Conservation (phyloP, 225 moss, liverwort and hornwort genomes). For the Pseudoscleropodium purum region DNA sequence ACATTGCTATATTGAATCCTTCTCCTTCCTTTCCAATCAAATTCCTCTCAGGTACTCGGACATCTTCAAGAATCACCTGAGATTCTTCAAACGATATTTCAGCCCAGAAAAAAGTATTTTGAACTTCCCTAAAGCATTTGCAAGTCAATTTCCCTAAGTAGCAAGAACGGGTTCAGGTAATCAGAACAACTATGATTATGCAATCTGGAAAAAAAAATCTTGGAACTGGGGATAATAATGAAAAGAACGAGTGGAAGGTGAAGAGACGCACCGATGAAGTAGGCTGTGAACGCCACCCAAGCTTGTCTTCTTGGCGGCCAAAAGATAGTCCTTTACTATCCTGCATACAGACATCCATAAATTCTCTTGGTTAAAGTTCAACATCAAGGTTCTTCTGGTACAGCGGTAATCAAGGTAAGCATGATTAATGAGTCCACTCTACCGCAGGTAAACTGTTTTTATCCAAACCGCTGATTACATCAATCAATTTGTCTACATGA, state of each 20-base stretch:
- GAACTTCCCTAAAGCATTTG: not conserved
- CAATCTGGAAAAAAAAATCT: not conserved
- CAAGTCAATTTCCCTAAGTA: not conserved
- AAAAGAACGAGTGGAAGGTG: not conserved
- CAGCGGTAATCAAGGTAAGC: not conserved
- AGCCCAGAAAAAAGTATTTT: not conserved
- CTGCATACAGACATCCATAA: slow-evolving; percentile 29
- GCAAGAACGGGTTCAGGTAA: not conserved
- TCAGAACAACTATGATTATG: not conserved
- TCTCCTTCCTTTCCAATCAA: slow-evolving; percentile 84
- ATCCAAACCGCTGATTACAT: not conserved
- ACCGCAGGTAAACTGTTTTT: not conserved
- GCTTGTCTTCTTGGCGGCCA: slow-evolving; percentile 94
- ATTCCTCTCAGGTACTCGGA: slow-evolving; percentile 80
- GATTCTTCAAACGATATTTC: not conserved
- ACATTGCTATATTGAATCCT: slow-evolving; percentile 91
- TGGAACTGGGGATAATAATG: not conserved
- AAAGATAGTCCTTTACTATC: slow-evolving; percentile 84
- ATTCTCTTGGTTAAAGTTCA: not conserved
- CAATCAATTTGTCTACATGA: not conserved
- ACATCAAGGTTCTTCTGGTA: not conserved
- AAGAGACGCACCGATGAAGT: slow-evolving; percentile 67
- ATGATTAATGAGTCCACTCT: not conserved
- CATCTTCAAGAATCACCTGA: slow-evolving; percentile 91
- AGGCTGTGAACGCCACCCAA: slow-evolving; percentile 97